Evolutionary conservation across 139 green algal species (phyloP).

Genomic region (Chlamydomonas urium): DNA sequence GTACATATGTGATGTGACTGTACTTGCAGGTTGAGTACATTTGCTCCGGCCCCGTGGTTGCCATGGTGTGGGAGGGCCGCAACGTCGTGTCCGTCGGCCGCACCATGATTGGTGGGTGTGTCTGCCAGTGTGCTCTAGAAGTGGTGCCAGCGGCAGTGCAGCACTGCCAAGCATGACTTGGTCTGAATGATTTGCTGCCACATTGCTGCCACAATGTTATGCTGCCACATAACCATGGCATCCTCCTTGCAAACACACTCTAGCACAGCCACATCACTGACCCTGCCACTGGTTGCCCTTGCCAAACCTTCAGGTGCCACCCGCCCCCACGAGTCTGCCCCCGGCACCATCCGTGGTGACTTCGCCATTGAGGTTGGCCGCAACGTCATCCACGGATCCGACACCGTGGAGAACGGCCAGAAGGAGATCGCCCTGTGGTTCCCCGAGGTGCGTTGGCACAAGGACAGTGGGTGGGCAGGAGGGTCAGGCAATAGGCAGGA

Average conservation of each 20-base stretch:
- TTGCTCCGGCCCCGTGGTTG: slow-evolving; percentile 76
- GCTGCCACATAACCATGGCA: too few relatives aligned
- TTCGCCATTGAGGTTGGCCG: slow-evolving; percentile 78
- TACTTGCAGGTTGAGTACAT: slow-evolving; percentile 72
- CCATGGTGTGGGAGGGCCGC: slow-evolving; percentile 81
- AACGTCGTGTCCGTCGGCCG: slow-evolving; percentile 68
- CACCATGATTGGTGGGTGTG: slow-evolving; percentile 72
- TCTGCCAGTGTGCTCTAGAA: too few relatives aligned
- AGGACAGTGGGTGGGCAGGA: too few relatives aligned
- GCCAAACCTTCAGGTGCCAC: slow-evolving; percentile 63
- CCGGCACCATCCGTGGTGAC: slow-evolving; percentile 87
- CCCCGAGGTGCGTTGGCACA: slow-evolving; percentile 63
- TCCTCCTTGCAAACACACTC: too few relatives aligned
- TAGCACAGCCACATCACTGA: too few relatives aligned
- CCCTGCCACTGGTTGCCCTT: too few relatives aligned
- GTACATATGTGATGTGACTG: neutral
- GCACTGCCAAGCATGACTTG: too few relatives aligned
- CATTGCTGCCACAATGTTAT: too few relatives aligned
- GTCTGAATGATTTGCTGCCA: too few relatives aligned
- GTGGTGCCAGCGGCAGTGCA: too few relatives aligned
- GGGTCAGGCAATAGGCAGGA: too few relatives aligned
- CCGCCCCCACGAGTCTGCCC: slow-evolving; percentile 75
- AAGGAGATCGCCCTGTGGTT: slow-evolving; percentile 98
- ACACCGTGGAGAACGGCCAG: slow-evolving; percentile 89
- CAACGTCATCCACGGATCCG: slow-evolving; percentile 93